A percentile compares a stretch with the other conserved stretches of the same genome.
Evolutionary conservation across 2,329 filamentous ascomycete species (phyloP).

Genomic region (Claviceps pazoutovae): DNA sequence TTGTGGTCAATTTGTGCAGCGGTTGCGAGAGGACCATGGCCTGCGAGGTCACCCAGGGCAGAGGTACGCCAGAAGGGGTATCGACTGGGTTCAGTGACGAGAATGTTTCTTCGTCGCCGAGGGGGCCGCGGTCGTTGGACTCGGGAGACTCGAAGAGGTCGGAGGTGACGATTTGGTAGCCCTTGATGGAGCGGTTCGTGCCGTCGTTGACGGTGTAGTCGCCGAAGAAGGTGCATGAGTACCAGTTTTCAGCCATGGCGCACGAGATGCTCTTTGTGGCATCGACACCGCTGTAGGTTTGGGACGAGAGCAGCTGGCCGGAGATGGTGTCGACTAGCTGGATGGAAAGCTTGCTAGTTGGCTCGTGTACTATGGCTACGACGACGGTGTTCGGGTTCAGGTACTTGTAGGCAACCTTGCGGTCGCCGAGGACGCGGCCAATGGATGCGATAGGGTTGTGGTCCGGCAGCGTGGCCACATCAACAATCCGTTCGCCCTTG

Average conservation of each 20-base stretch:
- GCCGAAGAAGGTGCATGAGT: constrained; percentile 67
- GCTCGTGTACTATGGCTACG: constrained; percentile 52
- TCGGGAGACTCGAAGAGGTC: constrained; percentile 82
- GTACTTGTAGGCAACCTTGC: constrained; percentile 95
- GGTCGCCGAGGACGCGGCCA: constrained; percentile 80
- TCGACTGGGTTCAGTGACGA: constrained; percentile 61
- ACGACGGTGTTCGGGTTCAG: constrained; percentile 77
- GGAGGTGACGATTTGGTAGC: constrained; percentile 72
- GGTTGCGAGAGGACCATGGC: constrained; percentile 67
- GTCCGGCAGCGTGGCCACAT: constrained; percentile 51
- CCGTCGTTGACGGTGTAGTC: constrained; percentile 44
- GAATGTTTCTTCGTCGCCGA: constrained; percentile 56
- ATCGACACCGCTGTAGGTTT: constrained; percentile 61
- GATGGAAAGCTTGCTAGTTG: constrained; percentile 46
- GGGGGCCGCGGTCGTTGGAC: constrained; percentile 71
- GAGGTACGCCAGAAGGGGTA: constrained; percentile 36
- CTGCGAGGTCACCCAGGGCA: constrained; percentile 67
- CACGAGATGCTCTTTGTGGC: constrained; percentile 59
- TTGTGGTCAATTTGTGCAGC: constrained; percentile 69
- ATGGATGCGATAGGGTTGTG: constrained; percentile 91
- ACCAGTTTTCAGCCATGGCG: constrained; percentile 87
- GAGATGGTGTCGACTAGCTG: constrained; percentile 80
- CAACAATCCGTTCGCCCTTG: constrained; percentile 51
- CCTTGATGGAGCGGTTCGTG: constrained; percentile 49
- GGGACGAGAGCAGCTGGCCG: constrained; percentile 62